phyloP scores from a whole-genome alignment of 352 stramenopile species.

The Thalassiosira ordinaria region DNA sequence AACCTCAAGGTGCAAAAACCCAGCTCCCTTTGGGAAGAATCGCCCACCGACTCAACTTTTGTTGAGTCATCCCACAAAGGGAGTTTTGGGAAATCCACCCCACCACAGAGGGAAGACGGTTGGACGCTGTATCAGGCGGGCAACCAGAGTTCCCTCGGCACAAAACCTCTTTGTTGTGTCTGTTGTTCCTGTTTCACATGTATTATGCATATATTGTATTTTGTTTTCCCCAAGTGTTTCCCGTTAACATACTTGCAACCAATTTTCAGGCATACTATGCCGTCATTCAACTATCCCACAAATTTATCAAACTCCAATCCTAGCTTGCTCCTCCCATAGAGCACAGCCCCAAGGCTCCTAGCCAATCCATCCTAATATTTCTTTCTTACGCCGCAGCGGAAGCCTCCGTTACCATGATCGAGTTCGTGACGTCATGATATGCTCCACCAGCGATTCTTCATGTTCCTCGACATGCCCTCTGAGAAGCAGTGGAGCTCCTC shows the following conservation, averaged over 20 bases:
- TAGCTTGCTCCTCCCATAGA: too few species aligned
- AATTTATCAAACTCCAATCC: too few species aligned
- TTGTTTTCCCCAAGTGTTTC: neutral
- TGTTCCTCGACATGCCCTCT: constrained; percentile 15
- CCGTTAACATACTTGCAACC: too few species aligned
- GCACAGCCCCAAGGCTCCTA: too few species aligned
- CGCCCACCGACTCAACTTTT: neutral
- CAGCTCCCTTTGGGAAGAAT: constrained; percentile 36
- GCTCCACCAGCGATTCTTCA: constrained; percentile 18
- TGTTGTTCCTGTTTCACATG: neutral
- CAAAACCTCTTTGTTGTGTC: neutral
- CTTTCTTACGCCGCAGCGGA: too few species aligned
- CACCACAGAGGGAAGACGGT: neutral
- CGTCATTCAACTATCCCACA: too few species aligned
- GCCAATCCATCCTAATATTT: too few species aligned
- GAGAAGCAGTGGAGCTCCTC: constrained; percentile 18
- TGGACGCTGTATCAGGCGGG: constrained; percentile 5
- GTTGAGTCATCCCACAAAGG: neutral
- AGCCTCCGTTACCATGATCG: neutral
- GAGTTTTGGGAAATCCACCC: neutral
- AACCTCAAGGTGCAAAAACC: constrained; percentile 22
- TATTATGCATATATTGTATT: neutral
- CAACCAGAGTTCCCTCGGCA: neutral
- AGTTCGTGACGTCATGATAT: constrained; percentile 10
- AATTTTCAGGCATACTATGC: too few species aligned